Evolutionary conservation across 257 asterid species (phyloP).

Genomic region (Solanum appendiculatum): DNA sequence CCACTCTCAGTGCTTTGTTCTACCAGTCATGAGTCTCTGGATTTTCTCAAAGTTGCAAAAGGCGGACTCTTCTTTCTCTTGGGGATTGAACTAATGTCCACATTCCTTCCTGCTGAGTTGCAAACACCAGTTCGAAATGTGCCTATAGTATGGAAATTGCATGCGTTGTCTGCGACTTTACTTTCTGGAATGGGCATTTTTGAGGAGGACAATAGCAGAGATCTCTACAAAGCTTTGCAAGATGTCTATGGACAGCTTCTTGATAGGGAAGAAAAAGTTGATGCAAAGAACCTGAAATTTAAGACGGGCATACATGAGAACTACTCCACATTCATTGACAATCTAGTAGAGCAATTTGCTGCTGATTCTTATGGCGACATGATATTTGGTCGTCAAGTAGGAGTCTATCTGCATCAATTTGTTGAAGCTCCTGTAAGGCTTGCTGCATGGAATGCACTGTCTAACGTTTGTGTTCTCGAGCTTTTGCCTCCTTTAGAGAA

Average conservation of each 20-base stretch:
- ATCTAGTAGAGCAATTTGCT: conserved; percentile 80
- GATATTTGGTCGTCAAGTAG: conserved; percentile 80
- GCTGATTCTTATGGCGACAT: conserved; percentile 87
- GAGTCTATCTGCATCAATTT: conserved; percentile 52
- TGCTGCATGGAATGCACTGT: conserved; percentile 69
- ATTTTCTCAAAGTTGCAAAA: conserved; percentile 45
- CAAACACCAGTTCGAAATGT: conserved; percentile 30
- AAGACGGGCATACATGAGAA: conserved; percentile 54
- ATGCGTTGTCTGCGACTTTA: conserved; percentile 63
- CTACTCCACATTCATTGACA: conserved; percentile 70
- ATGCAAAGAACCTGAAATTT: conserved; percentile 30
- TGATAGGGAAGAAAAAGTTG: conserved; percentile 18
- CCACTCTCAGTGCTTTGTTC: conserved; percentile 43
- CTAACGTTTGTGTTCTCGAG: conserved; percentile 69
- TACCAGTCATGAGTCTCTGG: conserved; percentile 15
- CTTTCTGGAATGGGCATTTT: conserved; percentile 66
- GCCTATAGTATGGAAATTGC: conserved; percentile 85
- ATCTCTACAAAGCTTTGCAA: conserved; percentile 58
- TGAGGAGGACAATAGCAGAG: conserved; percentile 68
- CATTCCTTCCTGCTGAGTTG: conserved; percentile 17
- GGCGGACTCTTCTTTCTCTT: conserved; percentile 83
- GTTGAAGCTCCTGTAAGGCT: conserved; percentile 77
- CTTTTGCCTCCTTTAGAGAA: conserved; percentile 61
- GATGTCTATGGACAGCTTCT: conserved; percentile 50
- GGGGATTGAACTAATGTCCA: conserved; percentile 58